Percentiles rank a stretch among this genome's conserved stretches.
These are phyloP conservation scores for Arthrobotrys sinensis DNA, from an alignment of 2,329 filamentous ascomycete genomes.

Conservation along the genomic window DNA sequence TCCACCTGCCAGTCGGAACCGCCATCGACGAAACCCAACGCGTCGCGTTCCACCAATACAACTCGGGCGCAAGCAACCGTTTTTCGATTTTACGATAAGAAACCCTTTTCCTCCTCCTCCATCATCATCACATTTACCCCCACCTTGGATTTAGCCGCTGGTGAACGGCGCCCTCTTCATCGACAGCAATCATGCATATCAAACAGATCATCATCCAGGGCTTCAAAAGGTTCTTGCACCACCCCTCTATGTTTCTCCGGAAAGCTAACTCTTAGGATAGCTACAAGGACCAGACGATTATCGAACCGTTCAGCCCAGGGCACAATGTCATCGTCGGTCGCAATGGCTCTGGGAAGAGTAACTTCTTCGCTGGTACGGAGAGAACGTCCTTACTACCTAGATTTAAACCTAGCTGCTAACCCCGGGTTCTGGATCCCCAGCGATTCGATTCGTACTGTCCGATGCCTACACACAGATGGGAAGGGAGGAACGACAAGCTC, in stretches of 20 bases:
- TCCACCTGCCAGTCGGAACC: constrained; percentile 13
- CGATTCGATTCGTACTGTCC: constrained; percentile 97
- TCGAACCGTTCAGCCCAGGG: constrained; percentile 96
- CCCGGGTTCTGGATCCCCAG: constrained; percentile 66
- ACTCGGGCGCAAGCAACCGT: constrained; percentile 43
- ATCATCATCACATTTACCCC: constrained; percentile 22
- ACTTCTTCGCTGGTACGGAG: constrained; percentile 83
- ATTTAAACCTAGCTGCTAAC: constrained; percentile 11
- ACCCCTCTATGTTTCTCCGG: constrained; percentile 1
- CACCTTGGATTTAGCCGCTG: constrained; percentile 51
- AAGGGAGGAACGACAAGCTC: constrained; percentile 92
- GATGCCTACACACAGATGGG: constrained; percentile 98
- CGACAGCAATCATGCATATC: constrained; percentile 83
- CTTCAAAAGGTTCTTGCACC: constrained; percentile 86
- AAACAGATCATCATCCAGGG: constrained; percentile 99
- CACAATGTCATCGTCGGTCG: constrained; percentile 99
- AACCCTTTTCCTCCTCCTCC: constrained; percentile 23
- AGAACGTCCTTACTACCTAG: background rate
- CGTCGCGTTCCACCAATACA: constrained; percentile 60
- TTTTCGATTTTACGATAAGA: constrained; percentile 50
- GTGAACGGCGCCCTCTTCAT: constrained; percentile 60
- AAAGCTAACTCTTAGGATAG: constrained; percentile 69
- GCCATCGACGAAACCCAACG: constrained; percentile 41
- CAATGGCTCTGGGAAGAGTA: constrained; percentile 99
- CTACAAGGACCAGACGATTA: constrained; percentile 99